phyloP scores from a whole-genome alignment of 1,139 yeast species.

The Pichia sp. region DNA sequence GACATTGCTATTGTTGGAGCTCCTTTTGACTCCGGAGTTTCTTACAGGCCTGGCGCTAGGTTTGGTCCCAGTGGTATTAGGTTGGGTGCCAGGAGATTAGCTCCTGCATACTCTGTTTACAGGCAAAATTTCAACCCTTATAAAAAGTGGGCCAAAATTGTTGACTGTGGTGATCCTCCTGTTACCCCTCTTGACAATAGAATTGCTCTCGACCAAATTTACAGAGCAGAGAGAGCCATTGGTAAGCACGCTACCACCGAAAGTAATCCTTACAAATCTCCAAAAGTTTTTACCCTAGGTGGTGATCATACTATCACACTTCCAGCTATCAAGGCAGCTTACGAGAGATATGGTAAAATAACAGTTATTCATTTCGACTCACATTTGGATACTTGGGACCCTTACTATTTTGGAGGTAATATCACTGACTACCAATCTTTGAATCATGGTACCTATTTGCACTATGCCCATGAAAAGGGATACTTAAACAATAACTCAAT shows the following conservation, averaged over 20 bases:
- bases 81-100: conserved; percentile 70
- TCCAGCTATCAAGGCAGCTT: conserved; percentile 63
- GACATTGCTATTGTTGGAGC: conserved; percentile 72
- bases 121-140: conserved; percentile 67
- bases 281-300: conserved; percentile 67
- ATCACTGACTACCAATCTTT: conserved; percentile 66
- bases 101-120: conserved; percentile 58
- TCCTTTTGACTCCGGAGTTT: conserved; percentile 74
- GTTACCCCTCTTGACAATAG: conserved; percentile 72
- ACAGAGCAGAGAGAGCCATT: conserved; percentile 59
- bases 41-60: conserved; percentile 72
- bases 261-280: conserved; percentile 35
- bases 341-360: conserved; percentile 56
- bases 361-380: conserved; percentile 76
- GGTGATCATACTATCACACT: conserved; percentile 75
- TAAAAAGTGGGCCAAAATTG: conserved; percentile 58
- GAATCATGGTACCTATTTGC: conserved; percentile 77
- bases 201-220: conserved; percentile 69
- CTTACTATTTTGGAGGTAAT: conserved; percentile 62
- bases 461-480: conserved; percentile 72
- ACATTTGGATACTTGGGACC: conserved; percentile 77
- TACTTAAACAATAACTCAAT: conserved; percentile 48
- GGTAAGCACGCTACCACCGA: conserved; percentile 34
- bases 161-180: conserved; percentile 80
- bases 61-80: conserved; percentile 78